Evolutionary conservation across 331 rosid genomes (phyloP), one percentile per base, ranked within the genome.

Genomic region (Acacia pycnantha): DNA sequence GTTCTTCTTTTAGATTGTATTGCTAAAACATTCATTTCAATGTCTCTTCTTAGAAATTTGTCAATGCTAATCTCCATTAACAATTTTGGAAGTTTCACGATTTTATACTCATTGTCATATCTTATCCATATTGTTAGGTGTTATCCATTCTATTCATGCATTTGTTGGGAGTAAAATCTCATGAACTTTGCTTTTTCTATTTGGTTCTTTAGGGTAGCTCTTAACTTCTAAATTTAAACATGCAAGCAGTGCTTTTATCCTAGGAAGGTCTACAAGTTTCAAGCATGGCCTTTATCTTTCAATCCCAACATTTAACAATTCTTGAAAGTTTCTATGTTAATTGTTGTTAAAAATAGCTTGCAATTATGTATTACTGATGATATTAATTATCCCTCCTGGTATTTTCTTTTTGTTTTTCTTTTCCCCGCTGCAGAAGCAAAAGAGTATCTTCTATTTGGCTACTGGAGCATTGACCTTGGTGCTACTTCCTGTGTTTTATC

Each of bases 401-500:
- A 29, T 10, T 50, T 73, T 79, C 59, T 69, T 78, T 64, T 72
- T 79, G 50, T 37, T 70, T 68, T 24, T 27, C 29, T 27, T 27
- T 27, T 27, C 29, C 59, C 66, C 22, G 27, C 70, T 76, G 82
- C 93, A 89, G 93, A 81, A 86, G 83, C 84, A 85, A 86, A 56
- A 61, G n/a, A 82, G 89, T 69, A 84, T 89, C 18, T 84, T 92
- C 77, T 83, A 86, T 84, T 44, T 89, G 83, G 93, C 93, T 67
- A 65, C 79, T 61, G 87, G 90, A 58, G 84, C 84, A 72, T 77
- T 92, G 85, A 86, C 90, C 73, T 44, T 90, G 90, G 87, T 92
- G 90, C 83, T 92, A 83, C 92, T 92, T 35, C 97, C 94, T 7
- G 62, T 90, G 59, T 90, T 89, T 85, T 92, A 92, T 83, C 79